Evolutionary conservation across 805 yeast species (phyloP), one percentile per base, ranked within the genome.

Genomic region (Pichia deserticola): DNA sequence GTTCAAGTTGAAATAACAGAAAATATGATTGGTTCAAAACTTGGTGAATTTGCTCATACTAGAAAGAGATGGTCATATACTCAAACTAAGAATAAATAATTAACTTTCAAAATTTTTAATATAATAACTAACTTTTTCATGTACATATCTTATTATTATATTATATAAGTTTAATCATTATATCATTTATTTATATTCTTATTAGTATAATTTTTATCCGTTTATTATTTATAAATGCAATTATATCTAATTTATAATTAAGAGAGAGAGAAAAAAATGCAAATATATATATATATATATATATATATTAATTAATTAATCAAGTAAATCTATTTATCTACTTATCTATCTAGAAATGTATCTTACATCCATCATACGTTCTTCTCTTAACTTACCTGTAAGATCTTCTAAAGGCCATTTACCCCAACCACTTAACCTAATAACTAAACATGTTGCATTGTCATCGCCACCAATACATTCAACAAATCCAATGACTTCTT

Each of bases 1-100:
- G 95, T 89, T 38, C 88, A 89, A 46, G 76, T 93, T 47, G 88
- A 84, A 56, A 78, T 93, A 32, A 79, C 85, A 8, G 97, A 93
- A 64, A 93, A 93, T 59, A 93, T 93, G 99, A 97, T 93, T 52
- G 99, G 99, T 20, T 79, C 83, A 57, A 93, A 92, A 65, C 72
- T 93, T 49, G 99, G 99, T 2, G 97, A 92, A 67, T 93, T 88
- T 72, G 96, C 95, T 2, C 88, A 90, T 48, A 93, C 99, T 1
- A 79, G 98, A 69, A 87, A 88, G 78, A 81, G 84, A 64, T 88
- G 87, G 69, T 81, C 78, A 54, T 89, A 86, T 71, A 86, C 89
- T 47, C 86, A 78, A 67, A 80, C 89, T 35, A 84, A 84, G 75
- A 84, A 83, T 61, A 77, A 72, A 60, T 68, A 57, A 36, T 29